A percentile compares a stretch with the other conserved stretches of the same genome.
These are phyloP conservation scores for Cryptosporidium bovis DNA, from an alignment of 169 alveolate genomes.

Conservation along the genomic window DNA sequence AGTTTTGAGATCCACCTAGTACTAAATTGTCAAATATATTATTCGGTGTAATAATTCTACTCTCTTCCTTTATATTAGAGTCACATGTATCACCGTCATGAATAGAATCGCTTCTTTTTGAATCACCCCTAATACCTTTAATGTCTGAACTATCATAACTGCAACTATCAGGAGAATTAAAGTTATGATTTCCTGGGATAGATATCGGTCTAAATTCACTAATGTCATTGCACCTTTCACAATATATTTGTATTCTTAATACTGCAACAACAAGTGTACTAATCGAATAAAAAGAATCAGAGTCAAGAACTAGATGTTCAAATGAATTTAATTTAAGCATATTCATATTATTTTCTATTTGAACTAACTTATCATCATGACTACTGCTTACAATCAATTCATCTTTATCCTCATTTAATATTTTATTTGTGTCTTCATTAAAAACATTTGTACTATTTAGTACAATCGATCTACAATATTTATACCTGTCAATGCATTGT, in stretches of 20 bases:
- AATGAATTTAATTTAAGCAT: constrained; percentile 1
- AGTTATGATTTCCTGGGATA: constrained; percentile 51
- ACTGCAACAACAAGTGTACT: constrained; percentile 22
- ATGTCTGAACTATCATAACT: too few species aligned
- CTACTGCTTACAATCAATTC: background rate
- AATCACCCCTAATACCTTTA: too few species aligned
- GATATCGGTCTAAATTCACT: constrained; percentile 59
- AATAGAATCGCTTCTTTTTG: too few species aligned
- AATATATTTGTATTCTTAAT: constrained; percentile 43
- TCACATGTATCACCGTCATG: background rate
- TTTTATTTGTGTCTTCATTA: background rate
- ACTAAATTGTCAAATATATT: constrained; percentile 44
- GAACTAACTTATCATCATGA: background rate
- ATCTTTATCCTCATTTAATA: background rate
- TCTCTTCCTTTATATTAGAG: background rate
- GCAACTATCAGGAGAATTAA: too few species aligned
- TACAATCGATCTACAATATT: constrained; percentile 60
- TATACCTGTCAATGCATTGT: constrained; percentile 51
- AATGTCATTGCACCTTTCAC: constrained; percentile 45
- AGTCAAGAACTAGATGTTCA: constrained; percentile 23
- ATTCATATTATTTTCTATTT: background rate
- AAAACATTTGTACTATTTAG: background rate
- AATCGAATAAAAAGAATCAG: background rate
- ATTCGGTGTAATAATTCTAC: background rate
- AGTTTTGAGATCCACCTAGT: constrained; percentile 46